A percentile compares a stretch with the other conserved stretches of the same genome.
phyloP scores from a whole-genome alignment of 257 asterid species.

The Penstemon barbatus region DNA sequence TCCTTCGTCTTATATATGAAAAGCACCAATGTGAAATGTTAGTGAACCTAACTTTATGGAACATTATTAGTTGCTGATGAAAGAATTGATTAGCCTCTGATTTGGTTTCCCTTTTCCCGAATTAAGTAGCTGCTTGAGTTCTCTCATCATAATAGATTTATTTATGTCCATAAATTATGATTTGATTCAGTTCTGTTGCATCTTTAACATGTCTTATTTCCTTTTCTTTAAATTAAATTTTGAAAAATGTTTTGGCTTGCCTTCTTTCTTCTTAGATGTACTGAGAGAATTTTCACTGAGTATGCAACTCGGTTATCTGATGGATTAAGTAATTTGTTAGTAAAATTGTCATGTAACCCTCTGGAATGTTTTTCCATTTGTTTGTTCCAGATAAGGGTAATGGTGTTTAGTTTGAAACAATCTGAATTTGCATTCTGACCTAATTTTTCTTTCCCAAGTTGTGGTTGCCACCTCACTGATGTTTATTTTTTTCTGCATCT shows the following conservation, averaged over 20 bases:
- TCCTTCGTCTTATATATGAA: background rate
- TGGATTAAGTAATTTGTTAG: background rate
- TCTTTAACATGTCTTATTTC: background rate
- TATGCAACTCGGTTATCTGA: background rate
- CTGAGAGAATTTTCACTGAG: background rate
- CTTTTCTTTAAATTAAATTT: no score
- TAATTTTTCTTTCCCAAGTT: background rate
- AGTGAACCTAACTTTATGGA: background rate
- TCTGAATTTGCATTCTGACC: background rate
- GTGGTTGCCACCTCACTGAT: conserved; percentile 14
- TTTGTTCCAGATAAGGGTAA: background rate
- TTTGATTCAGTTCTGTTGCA: background rate
- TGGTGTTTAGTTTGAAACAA: background rate
- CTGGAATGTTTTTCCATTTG: background rate
- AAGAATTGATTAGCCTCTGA: background rate
- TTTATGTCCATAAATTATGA: background rate
- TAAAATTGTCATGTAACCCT: background rate
- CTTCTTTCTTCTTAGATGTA: background rate
- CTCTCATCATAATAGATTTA: background rate
- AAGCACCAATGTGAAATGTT: background rate
- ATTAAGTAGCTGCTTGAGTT: background rate
- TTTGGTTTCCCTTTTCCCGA: background rate
- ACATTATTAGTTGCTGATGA: background rate
- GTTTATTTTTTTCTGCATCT: background rate
- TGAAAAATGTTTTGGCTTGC: no score